phyloP scores from a whole-genome alignment of 1,284 basidiomycete genomes.

The Exsudoporus floridanus region DNA sequence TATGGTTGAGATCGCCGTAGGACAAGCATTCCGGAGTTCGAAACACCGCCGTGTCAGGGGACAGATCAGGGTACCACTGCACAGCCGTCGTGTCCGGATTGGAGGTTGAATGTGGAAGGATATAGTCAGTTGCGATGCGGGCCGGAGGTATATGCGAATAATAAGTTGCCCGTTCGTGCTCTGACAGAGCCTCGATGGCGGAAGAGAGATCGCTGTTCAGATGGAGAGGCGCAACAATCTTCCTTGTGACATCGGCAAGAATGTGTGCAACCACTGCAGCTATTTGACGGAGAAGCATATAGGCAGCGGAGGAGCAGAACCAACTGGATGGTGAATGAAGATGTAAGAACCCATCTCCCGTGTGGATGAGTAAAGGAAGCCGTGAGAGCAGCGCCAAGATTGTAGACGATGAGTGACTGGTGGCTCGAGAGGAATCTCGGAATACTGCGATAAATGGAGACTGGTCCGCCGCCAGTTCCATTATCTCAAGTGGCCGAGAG shows the following conservation, averaged over 20 bases:
- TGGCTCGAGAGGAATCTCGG: conserved; percentile 5
- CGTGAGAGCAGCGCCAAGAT: background rate
- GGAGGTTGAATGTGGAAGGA: conserved; percentile 33
- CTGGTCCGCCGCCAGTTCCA: conserved; percentile 22
- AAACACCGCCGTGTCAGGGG: conserved; percentile 6
- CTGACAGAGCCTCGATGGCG: conserved; percentile 31
- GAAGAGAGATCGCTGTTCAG: conserved; percentile 39
- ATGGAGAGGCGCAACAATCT: conserved; percentile 24
- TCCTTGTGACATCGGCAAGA: conserved; percentile 9
- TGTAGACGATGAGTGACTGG: background rate
- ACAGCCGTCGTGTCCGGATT: conserved; percentile 38
- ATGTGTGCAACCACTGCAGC: conserved; percentile 15
- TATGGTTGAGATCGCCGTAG: conserved; percentile 41
- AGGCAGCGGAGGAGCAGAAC: conserved; percentile 23
- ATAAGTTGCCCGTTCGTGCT: conserved; percentile 22
- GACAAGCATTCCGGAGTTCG: conserved; percentile 30
- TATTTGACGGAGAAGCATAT: conserved; percentile 32
- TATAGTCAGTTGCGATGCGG: conserved; percentile 41
- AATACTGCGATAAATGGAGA: conserved; percentile 20
- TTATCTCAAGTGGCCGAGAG: conserved; percentile 9
- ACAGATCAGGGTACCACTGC: conserved; percentile 42
- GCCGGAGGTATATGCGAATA: conserved; percentile 33
- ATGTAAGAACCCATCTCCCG: conserved; percentile 11
- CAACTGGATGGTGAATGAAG: conserved; percentile 24
- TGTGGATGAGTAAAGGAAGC: conserved; percentile 13